Conservation (phyloP, 495 filamentous ascomycete genomes). For the Daldinia grandis region DNA sequence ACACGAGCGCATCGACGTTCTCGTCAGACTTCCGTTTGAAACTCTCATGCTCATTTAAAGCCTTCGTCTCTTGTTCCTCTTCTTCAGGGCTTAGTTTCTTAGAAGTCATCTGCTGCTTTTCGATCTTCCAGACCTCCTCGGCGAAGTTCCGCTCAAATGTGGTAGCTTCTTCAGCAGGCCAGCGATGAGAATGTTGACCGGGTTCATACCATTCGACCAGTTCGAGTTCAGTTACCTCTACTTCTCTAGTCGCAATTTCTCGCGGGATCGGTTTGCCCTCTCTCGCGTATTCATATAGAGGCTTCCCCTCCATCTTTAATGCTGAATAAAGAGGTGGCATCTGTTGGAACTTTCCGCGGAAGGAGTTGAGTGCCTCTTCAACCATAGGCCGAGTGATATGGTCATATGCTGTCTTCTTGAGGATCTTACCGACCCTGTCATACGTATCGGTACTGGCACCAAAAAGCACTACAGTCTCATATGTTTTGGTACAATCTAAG, state of each 20-base stretch:
- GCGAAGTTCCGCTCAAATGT: slow-evolving; percentile 75
- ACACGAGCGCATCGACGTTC: slow-evolving; percentile 53
- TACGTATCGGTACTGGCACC: slow-evolving; percentile 94
- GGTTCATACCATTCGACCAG: slow-evolving; percentile 88
- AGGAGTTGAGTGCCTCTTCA: slow-evolving; percentile 76
- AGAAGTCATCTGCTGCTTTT: slow-evolving; percentile 53
- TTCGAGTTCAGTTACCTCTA: slow-evolving; percentile 78
- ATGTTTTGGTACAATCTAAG: slow-evolving; percentile 87
- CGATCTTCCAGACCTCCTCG: slow-evolving; percentile 70
- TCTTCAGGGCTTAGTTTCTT: slow-evolving; percentile 55
- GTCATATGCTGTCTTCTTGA: slow-evolving; percentile 73
- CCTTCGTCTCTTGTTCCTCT: slow-evolving; percentile 56
- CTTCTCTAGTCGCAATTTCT: slow-evolving; percentile 81
- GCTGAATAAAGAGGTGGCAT: slow-evolving; percentile 92
- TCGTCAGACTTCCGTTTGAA: slow-evolving; percentile 60
- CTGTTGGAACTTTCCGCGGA: slow-evolving; percentile 89
- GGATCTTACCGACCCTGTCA: slow-evolving; percentile 82
- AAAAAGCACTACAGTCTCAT: slow-evolving; percentile 88
- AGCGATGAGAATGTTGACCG: slow-evolving; percentile 75
- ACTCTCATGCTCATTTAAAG: slow-evolving; percentile 52
- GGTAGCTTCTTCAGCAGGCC: slow-evolving; percentile 77
- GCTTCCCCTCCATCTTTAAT: slow-evolving; percentile 87
- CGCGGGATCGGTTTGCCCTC: slow-evolving; percentile 83
- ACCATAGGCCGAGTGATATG: slow-evolving; percentile 81
- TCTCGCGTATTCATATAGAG: slow-evolving; percentile 93